These are phyloP conservation scores for Desmodesmus armatus DNA, from an alignment of 139 green algal genomes.

Conservation along the genomic window DNA sequence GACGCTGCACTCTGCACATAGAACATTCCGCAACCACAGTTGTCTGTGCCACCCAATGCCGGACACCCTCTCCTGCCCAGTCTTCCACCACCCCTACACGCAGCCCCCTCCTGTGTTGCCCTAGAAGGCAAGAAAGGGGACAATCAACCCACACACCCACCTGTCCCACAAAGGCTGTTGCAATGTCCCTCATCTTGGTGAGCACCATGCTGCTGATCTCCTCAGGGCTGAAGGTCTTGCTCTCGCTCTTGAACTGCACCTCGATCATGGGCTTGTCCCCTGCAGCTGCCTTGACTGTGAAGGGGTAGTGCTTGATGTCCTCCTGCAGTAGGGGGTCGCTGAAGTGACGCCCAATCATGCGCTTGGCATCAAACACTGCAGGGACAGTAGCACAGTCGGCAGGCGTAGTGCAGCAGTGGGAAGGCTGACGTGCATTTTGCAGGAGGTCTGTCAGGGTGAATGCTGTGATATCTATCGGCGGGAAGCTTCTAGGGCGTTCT, in stretches of 20 bases:
- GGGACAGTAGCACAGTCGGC: too few relatives aligned
- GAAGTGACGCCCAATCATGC: constrained; percentile 95
- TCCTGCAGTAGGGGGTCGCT: constrained; percentile 86
- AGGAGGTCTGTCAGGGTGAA: too few relatives aligned
- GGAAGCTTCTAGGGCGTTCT: too few relatives aligned
- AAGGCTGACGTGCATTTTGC: too few relatives aligned
- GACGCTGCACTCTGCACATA: too few relatives aligned
- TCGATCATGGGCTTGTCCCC: constrained; percentile 93
- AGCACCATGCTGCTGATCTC: constrained; percentile 98
- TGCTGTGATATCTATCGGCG: too few relatives aligned
- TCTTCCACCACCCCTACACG: too few relatives aligned
- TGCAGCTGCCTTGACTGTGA: constrained; percentile 72
- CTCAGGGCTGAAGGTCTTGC: constrained; percentile 94
- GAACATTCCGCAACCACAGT: too few relatives aligned
- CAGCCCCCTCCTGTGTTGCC: too few relatives aligned
- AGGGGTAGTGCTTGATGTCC: constrained; percentile 96
- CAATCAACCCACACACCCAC: constrained; percentile 92
- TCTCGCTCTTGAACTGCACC: constrained; percentile 95
- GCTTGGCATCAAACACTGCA: constrained; percentile 99
- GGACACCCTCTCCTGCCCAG: too few relatives aligned
- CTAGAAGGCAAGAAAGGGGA: constrained; percentile 97
- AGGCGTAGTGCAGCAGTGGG: constrained; percentile 93
- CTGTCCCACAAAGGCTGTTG: constrained; percentile 65
- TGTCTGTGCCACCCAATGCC: too few relatives aligned
- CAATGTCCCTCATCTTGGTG: constrained; percentile 98